phyloP scores from a whole-genome alignment of 2,329 filamentous ascomycete species.

The Diaporthe citrichinensis region DNA sequence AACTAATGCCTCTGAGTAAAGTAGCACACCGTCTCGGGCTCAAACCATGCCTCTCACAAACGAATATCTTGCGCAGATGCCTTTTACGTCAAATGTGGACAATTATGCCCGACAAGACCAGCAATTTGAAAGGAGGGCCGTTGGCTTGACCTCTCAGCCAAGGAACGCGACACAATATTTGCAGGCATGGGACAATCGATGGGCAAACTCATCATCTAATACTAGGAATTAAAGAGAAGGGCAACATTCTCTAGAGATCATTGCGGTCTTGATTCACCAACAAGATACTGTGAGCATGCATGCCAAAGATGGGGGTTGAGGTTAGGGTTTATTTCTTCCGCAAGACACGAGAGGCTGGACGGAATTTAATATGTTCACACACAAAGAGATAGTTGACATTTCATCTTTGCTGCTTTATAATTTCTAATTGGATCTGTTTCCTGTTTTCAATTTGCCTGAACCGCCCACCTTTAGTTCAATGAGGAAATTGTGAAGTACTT shows the following conservation, averaged over 20 bases:
- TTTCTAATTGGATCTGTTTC: no score
- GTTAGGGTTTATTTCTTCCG: neutral
- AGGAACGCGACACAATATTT: neutral
- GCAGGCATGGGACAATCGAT: slow-evolving; percentile 16
- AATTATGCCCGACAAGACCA: slow-evolving; percentile 14
- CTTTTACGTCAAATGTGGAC: slow-evolving; percentile 4
- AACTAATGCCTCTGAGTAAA: neutral
- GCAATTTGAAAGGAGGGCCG: slow-evolving; percentile 5
- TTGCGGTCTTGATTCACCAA: neutral
- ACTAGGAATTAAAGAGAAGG: neutral
- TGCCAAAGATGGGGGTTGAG: neutral
- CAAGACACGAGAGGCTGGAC: neutral
- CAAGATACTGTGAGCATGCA: no score
- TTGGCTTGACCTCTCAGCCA: slow-evolving; percentile 16
- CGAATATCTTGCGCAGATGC: neutral
- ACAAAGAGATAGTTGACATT: neutral
- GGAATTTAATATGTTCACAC: neutral
- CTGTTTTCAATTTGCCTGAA: neutral
- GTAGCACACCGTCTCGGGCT: neutral
- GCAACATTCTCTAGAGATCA: no score
- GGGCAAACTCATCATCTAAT: neutral
- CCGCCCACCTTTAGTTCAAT: neutral
- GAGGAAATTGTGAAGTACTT: neutral
- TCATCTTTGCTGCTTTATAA: no score
- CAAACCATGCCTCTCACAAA: slow-evolving; percentile 1